Evolutionary conservation across 768 basidiomycete genomes (phyloP), one percentile per base, ranked within the genome.

Genomic region (Crepidotus variabilis): DNA sequence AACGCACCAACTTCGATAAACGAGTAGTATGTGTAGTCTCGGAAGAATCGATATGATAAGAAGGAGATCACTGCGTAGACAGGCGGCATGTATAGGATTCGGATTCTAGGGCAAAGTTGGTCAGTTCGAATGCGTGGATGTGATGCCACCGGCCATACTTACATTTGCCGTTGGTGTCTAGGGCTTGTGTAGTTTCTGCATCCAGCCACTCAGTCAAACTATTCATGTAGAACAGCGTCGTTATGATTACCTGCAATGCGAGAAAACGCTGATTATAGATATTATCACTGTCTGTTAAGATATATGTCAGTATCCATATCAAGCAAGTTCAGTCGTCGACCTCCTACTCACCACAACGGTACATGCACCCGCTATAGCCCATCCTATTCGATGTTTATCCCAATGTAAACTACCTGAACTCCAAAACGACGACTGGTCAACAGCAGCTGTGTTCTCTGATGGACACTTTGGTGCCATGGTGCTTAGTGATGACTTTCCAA

Each of bases 21-120:
- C 6, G 78, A 79, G 56, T 79, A 78, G 59, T 74, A 72, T 21
- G 71, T 91, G 65, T 90, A 94, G 56, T 80, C 74, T 46, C 90
- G 82, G 75, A 90, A 94, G 72, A 74, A 94, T 1, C 92, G 83
- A 64, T 91, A 95, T 24, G 90, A 90, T 62, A 91, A 81, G 74
- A 94, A 95, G 1, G 90, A 91, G 51, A 94, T 83, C 59, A 93
- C 72, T 23, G 85, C 87, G 68, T 89, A 93, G 43, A 93, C 77
- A 0, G 85, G 82, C 1, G 92, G 91, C 89, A 94, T 88, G 63
- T 90, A 91, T 60, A 93, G 66, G 46, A 93, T 84, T 56, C 91
- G 84, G n/a, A 92, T 63, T 56, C 88, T 90, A 64, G 11, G 33
- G 46, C 11, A 18, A 39, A 3, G 13, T 47, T 52, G 39, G n/a